These are phyloP conservation scores for Phytophthora pluvialis DNA, from an alignment of 352 stramenopile genomes.

Conservation along the genomic window DNA sequence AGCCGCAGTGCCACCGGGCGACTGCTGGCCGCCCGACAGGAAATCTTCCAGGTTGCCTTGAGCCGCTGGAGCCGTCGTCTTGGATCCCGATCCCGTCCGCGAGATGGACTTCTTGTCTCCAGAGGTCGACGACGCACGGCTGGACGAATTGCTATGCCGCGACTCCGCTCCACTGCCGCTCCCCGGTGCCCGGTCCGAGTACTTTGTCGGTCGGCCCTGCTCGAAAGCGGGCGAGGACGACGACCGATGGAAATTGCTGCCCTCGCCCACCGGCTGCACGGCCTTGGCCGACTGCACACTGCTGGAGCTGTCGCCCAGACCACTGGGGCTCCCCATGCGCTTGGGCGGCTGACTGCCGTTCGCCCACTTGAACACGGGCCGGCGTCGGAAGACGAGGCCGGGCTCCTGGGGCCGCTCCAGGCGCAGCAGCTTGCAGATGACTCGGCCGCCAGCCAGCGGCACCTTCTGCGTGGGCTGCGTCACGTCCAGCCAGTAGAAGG, in stretches of 20 bases:
- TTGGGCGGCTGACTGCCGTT: conserved; percentile 33
- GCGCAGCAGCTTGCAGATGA: conserved; percentile 86
- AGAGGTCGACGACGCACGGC: conserved; percentile 20
- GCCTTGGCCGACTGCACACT: conserved; percentile 23
- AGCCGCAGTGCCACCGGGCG: conserved; percentile 8
- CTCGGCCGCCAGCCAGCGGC: conserved; percentile 74
- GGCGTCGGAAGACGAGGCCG: conserved; percentile 76
- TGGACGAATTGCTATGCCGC: conserved; percentile 37
- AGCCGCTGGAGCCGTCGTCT: conserved; percentile 29
- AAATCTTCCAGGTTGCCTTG: conserved; percentile 77
- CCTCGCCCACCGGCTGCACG: conserved; percentile 20
- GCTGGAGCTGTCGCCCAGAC: conserved; percentile 29
- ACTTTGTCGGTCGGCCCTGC: conserved; percentile 63
- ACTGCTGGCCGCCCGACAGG: conserved; percentile 57
- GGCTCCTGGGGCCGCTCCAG: conserved; percentile 60
- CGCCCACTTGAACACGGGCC: conserved; percentile 74
- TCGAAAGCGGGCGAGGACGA: conserved; percentile 54
- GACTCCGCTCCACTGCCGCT: conserved; percentile 24
- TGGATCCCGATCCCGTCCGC: conserved; percentile 42
- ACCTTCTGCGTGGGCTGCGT: conserved; percentile 61
- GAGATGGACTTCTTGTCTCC: conserved; percentile 36
- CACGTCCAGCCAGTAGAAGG: conserved; percentile 86
- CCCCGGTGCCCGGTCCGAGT: conserved; percentile 54
- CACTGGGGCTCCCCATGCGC: conserved; percentile 26
- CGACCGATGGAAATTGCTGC: conserved; percentile 47